Base-by-base conservation (phyloP, 2,329 filamentous ascomycete species). In the Aureobasidium vineae region DNA sequence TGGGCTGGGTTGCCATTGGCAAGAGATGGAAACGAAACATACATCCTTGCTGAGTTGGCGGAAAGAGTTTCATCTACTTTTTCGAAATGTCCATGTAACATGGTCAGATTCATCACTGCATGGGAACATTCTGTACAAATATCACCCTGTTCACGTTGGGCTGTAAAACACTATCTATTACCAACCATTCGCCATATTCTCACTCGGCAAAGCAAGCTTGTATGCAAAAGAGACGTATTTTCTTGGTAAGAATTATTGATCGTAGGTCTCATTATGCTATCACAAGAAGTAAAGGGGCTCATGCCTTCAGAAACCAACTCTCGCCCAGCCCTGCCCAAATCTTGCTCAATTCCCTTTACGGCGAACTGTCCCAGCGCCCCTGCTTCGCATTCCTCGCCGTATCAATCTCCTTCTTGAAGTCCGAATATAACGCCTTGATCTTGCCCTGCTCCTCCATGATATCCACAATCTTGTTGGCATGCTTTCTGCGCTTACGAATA, bases 361-460 rank as follows among this genome's bases (percentile, higher is more conserved):
- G 66, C 11, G 66, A 67, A 36, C 43, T 56, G 21, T 63, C 59
- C 56, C 57, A 67, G 6, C 66, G 63, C 23, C 72, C 72, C 68
- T 74, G 71, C 77, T 82, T 81, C 21, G 78, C 73, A 68, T 84
- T 79, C 71, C 86, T 79, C 13, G 87, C 87, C 52, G 79, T 74
- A 71, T 88, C 83, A 28, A 91, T 78, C 69, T 83, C 85, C 1
- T 80, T 78, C 75, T 87, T 87, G 71, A 91, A 93, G 64, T 88
- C 84, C 11, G 78, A 76, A 76, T 88, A 91, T 16, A 94, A 77
- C 23, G 80, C 80, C 70, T 81, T 83, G 31, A 92, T 81, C 70
- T 87, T 83, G 2, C 85, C 84, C 1, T 77, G 78, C 13, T 77
- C 75, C 66, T 84, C 81, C 90, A 92, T 92, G 1, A 74, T 75